A percentile compares a stretch with the other conserved stretches of the same genome.
Conservation (phyloP, 257 asterid genomes). For the Mitragyna speciosa region DNA sequence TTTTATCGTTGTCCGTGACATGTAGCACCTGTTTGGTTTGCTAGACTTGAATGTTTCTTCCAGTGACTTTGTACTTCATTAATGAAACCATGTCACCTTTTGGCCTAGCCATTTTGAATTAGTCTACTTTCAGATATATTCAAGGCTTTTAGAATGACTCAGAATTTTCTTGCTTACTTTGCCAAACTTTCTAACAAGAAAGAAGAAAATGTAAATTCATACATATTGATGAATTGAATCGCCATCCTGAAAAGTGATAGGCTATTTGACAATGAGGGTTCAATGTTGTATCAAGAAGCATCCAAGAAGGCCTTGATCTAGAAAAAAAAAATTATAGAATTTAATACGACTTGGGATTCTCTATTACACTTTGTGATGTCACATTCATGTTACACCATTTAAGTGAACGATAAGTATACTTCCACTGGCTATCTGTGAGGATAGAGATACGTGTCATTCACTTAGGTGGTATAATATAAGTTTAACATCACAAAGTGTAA, state of each 20-base stretch:
- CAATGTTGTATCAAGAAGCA: not conserved
- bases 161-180: not conserved
- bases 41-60: not conserved
- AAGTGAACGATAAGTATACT: too few relatives aligned
- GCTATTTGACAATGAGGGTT: not conserved
- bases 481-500: too few relatives aligned
- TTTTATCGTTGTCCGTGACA: not conserved
- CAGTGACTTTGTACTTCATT: conserved; percentile 3
- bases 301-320: too few relatives aligned
- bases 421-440: too few relatives aligned
- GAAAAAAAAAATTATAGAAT: not conserved
- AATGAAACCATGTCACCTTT: not conserved
- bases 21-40: conserved; percentile 4
- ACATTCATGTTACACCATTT: too few relatives aligned
- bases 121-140: not conserved
- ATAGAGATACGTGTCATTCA: too few relatives aligned
- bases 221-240: not conserved
- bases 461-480: too few relatives aligned
- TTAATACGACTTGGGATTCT: too few relatives aligned
- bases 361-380: too few relatives aligned
- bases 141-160: not conserved
- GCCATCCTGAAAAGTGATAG: not conserved
- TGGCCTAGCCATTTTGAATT: not conserved
- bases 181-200: not conserved
- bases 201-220: not conserved